Evolutionary conservation across 108 stramenopile genomes (phyloP).

Genomic region (Nitzschia sp.): DNA sequence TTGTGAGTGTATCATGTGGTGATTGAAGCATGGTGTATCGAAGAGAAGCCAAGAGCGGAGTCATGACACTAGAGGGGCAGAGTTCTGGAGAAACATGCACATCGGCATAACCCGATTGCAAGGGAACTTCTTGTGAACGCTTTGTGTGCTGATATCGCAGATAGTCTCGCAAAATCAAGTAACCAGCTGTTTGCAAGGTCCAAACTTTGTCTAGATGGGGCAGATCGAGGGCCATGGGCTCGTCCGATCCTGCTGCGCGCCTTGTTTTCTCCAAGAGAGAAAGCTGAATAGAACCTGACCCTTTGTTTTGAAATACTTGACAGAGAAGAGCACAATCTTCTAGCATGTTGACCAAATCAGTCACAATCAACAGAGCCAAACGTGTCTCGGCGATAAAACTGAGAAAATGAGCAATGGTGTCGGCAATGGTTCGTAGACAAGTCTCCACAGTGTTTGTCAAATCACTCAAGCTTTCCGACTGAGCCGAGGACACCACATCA

Average conservation of each 20-base stretch:
- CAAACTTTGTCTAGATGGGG: slow-evolving; percentile 16
- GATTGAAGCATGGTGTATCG: too few relatives aligned
- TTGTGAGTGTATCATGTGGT: too few relatives aligned
- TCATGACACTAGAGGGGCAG: too few relatives aligned
- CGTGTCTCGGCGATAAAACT: slow-evolving; percentile 1
- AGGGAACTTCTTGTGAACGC: not conserved
- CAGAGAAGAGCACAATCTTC: slow-evolving; percentile 3
- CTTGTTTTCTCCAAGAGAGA: too few relatives aligned
- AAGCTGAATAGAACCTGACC: too few relatives aligned
- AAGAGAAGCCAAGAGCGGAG: too few relatives aligned
- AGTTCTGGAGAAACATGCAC: not conserved
- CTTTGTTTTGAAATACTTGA: not conserved
- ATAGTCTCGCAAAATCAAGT: slow-evolving; percentile 9
- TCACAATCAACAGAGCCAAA: not conserved
- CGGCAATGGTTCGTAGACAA: not conserved
- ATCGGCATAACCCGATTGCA: not conserved
- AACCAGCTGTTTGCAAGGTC: slow-evolving; percentile 14
- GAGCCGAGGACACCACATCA: slow-evolving; percentile 1
- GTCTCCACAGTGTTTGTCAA: not conserved
- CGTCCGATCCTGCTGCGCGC: too few relatives aligned
- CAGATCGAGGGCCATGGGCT: slow-evolving; percentile 2
- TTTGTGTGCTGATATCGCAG: slow-evolving; percentile 1
- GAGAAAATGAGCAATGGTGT: slow-evolving; percentile 23
- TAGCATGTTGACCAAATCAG: slow-evolving; percentile 13
- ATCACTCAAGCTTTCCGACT: slow-evolving; percentile 1